Evolutionary conservation across 805 yeast species (phyloP).

Genomic region (Dipodascus geniculatus): DNA sequence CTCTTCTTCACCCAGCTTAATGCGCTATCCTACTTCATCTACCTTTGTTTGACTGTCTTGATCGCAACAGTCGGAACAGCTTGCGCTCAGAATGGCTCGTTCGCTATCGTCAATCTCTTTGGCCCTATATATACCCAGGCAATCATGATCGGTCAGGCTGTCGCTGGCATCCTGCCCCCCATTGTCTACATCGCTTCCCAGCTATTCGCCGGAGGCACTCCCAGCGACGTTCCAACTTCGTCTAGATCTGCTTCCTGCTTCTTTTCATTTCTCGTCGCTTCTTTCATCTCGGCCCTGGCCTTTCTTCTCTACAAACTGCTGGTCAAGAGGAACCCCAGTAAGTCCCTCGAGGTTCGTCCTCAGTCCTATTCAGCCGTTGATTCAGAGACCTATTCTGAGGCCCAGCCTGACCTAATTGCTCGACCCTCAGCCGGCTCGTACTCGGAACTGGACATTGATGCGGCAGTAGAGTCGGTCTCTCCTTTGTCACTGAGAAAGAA

Average conservation of each 20-base stretch:
- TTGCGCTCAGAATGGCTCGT: slow-evolving; percentile 76
- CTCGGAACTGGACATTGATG: background rate
- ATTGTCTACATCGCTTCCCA: slow-evolving; percentile 37
- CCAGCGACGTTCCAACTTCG: slow-evolving; percentile 5
- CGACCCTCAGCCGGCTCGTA: too few relatives aligned
- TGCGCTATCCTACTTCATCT: slow-evolving; percentile 27
- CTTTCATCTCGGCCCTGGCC: slow-evolving; percentile 34
- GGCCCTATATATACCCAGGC: slow-evolving; percentile 78
- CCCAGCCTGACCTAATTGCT: too few relatives aligned
- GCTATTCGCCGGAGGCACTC: slow-evolving; percentile 33
- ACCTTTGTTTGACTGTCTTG: slow-evolving; percentile 52
- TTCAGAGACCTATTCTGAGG: too few relatives aligned
- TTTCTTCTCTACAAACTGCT: slow-evolving; percentile 27
- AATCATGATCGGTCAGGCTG: slow-evolving; percentile 87
- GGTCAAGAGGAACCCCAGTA: slow-evolving; percentile 4
- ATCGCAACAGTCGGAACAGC: slow-evolving; percentile 67
- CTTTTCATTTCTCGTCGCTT: slow-evolving; percentile 40
- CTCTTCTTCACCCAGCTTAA: slow-evolving; percentile 9
- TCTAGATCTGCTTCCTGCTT: slow-evolving; percentile 11
- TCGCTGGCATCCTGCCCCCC: slow-evolving; percentile 89
- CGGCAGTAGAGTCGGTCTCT: background rate
- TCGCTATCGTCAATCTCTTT: slow-evolving; percentile 73
- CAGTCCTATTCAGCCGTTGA: too few relatives aligned
- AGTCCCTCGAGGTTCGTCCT: too few relatives aligned
- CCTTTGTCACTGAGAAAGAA: slow-evolving; percentile 38